Evolutionary conservation across 2,329 filamentous ascomycete genomes (phyloP), one percentile per base, ranked within the genome.

Genomic region (Triangularia verruculosa): DNA sequence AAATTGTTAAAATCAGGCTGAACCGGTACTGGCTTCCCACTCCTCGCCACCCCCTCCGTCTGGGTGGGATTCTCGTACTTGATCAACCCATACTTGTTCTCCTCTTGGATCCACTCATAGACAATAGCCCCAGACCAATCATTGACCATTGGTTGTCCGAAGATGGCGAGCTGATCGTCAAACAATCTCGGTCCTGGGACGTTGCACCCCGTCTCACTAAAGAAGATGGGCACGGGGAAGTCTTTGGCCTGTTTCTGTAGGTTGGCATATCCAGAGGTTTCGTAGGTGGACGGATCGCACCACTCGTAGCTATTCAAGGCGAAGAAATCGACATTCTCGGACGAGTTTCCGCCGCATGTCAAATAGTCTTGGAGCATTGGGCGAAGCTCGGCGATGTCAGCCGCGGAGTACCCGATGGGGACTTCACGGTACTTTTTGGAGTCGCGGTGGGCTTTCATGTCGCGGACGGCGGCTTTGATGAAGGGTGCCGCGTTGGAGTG

Each of bases 71-170:
- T 25, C 0, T 89, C 91, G 73, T 96, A 96, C 20, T 83, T 87
- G 70, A 96, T 84, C 34, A 96, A 81, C 43, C 92, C 92, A 75
- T 96, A 96, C 71, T 91, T 77, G 76, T 96, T 96, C 58, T 84
- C 80, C 76, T 96, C 92, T 73, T 94, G 79, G 67, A 96, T 92
- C 92, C 92, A 96, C 74, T 96, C 92, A 77, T 96, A 96, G 68
- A 96, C 82, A 67, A 96, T 93, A 60, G 90, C 83, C 61, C 92
- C 92, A 59, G 90, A 93, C 86, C 77, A 87, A 70, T 83, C 83
- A 63, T 82, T 80, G 5, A 83, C 78, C 92, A 96, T 96, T 2
- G 91, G 77, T 0, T 81, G 70, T 52, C 90, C 89, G 70, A 95
- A 89, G 69, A 96, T 91, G 57, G 91, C 87, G 47, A 84, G 81